Base-by-base conservation (phyloP, 371 early-diverging fungal genomes). In the Haplosporangium sp. region DNA sequence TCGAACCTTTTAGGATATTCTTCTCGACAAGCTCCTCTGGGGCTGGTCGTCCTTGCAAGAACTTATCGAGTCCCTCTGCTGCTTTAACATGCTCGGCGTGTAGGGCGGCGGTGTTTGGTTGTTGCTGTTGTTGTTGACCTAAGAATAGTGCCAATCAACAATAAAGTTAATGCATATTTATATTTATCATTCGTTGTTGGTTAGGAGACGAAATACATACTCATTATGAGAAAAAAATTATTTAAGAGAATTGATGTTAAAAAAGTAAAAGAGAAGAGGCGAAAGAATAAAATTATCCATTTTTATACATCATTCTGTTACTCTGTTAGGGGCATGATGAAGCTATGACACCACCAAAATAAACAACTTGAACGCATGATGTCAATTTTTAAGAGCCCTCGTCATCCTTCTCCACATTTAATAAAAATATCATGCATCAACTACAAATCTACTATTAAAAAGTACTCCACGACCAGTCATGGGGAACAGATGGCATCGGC, bases 21-120 rank as follows among this genome's bases (percentile, higher is more conserved):
- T 87, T 88, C 63, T 92, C 89, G 6, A 93, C 87, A n/a, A 94
- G 85, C n/a, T 91, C 92, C 65, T 90, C 90, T 13, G 88, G 84
- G 11, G 87, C 88, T 60, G 90, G 89, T 34, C 93, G 85, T 27
- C 87, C 85, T 37, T 89, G 78, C 37, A 94, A 76, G 62, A 88
- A 85, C 67, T 85, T 85, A 42, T 90, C 88, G 27, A 92, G 68
- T 19, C 63, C 68, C 11, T 75, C 34, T 4, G 66, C 56, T 17
- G 69, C 63, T 37, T 70, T 64, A 48, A 65, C 65, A 27, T 69
- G 70, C 42, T 72, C 65, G 7, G 55, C 53, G 35, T 65, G 66
- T 45, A 53, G 11, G 40, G 20, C 44, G 10, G 67, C 4, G 15
- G 38, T 44, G 17, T 35, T 35, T 34, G 57, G 57, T 50, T 50